Evolutionary conservation across 495 filamentous ascomycete species (phyloP).

Genomic region (Tuber melanosporum): DNA sequence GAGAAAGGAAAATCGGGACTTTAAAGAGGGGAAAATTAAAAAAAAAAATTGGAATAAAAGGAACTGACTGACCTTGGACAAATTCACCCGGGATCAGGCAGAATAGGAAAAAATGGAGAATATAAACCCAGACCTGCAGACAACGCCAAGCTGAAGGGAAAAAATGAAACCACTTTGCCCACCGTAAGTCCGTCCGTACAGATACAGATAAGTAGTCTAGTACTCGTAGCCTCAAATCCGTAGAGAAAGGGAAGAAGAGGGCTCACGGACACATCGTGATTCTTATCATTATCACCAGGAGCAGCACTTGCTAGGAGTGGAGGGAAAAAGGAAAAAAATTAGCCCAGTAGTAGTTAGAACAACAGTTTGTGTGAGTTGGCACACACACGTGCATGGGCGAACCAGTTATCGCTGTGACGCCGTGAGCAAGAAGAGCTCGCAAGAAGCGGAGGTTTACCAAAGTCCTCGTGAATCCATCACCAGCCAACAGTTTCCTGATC

Average conservation of each 20-base stretch:
- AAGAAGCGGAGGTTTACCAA: neutral
- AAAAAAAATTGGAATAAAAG: conserved; percentile 13
- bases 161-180: neutral
- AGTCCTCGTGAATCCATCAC: neutral
- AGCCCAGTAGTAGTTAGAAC: neutral
- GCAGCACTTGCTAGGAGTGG: neutral
- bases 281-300: conserved; percentile 26
- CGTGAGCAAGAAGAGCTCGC: neutral
- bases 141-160: neutral
- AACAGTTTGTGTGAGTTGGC: neutral
- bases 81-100: conserved; percentile 28
- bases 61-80: conserved; percentile 1
- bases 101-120: conserved; percentile 12
- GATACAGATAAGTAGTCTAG: conserved; percentile 13
- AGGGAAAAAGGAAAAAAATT: neutral
- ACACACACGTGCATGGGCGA: neutral
- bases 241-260: conserved; percentile 25
- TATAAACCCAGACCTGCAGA: neutral
- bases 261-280: conserved; percentile 36
- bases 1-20: conserved; percentile 29
- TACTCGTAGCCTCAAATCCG: conserved; percentile 9
- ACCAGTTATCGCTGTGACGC: neutral
- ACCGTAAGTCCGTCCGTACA: conserved; percentile 5
- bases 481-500: neutral
- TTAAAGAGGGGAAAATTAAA: neutral